A percentile compares a stretch with the other conserved stretches of the same genome.
Evolutionary conservation across 495 filamentous ascomycete species (phyloP).

Genomic region (Patellaria atrata): DNA sequence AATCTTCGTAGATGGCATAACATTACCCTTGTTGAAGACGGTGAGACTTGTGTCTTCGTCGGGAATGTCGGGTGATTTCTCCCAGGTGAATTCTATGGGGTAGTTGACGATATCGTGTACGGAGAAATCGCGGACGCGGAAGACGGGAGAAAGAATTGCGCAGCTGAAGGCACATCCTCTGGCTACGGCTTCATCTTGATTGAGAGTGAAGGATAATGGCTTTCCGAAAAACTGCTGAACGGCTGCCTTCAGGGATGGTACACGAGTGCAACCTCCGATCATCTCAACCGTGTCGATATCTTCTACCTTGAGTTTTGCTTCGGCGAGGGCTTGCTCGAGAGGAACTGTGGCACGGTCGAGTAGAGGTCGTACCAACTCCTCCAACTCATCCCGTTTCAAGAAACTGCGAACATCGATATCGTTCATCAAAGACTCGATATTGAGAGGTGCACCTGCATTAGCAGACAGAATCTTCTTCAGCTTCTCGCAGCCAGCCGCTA

Average conservation of each 20-base stretch:
- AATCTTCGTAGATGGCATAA: conserved; percentile 98
- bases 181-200: conserved; percentile 95
- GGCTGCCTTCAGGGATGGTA: conserved; percentile 80
- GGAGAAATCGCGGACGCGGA: conserved; percentile 96
- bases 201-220: conserved; percentile 85
- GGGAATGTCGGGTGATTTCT: conserved; percentile 95
- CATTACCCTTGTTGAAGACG: conserved; percentile 94
- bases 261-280: conserved; percentile 88
- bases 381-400: conserved; percentile 88
- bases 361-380: conserved; percentile 76
- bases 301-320: conserved; percentile 75
- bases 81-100: conserved; percentile 98
- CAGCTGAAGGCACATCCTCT: conserved; percentile 96
- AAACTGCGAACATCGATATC: conserved; percentile 80
- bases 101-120: conserved; percentile 96
- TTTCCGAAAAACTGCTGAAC: conserved; percentile 88
- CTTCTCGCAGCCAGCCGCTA: conserved; percentile 83
- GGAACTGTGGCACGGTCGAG: conserved; percentile 58
- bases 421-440: conserved; percentile 98
- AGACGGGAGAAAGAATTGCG: conserved; percentile 92
- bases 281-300: conserved; percentile 93
- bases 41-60: conserved; percentile 97
- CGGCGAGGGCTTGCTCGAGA: conserved; percentile 77
- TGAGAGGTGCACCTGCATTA: conserved; percentile 85
- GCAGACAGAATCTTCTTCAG: conserved; percentile 98